phyloP scores from a whole-genome alignment of 225 moss, liverwort and hornwort species.

The Marchantia paleacea region DNA sequence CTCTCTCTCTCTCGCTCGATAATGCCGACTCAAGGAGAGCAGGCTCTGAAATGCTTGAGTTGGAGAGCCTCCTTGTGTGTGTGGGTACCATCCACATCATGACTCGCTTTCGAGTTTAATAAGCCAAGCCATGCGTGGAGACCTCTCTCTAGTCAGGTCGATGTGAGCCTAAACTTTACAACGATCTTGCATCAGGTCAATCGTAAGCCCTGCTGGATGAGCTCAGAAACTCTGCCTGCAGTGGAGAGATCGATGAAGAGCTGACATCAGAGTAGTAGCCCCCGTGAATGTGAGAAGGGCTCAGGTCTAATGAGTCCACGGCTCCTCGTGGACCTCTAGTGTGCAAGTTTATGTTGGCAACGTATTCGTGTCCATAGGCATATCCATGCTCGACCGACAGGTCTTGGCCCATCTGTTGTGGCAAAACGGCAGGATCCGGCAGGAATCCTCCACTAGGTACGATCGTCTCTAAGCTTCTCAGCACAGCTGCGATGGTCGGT shows the following conservation, averaged over 20 bases:
- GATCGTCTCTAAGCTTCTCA: constrained; percentile 39
- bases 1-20: background rate
- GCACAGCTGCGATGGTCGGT: constrained; percentile 39
- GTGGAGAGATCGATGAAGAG: background rate
- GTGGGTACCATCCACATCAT: background rate
- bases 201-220: constrained; percentile 3
- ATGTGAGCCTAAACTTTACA: background rate
- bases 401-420: constrained; percentile 20
- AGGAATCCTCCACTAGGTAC: constrained; percentile 28
- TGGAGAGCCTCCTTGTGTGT: background rate
- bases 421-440: constrained; percentile 17
- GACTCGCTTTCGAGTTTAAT: background rate
- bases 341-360: background rate
- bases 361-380: background rate
- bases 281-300: background rate
- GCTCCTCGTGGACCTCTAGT: background rate
- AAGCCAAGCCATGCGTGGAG: background rate
- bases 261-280: constrained; percentile 9
- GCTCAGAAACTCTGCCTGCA: constrained; percentile 12
- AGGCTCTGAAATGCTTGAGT: background rate
- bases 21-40: background rate
- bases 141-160: background rate
- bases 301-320: constrained; percentile 9
- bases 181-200: background rate
- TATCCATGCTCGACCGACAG: constrained; percentile 9